Evolutionary conservation across 371 early-diverging fungal species (phyloP).

Genomic region (Mucor saturninus): DNA sequence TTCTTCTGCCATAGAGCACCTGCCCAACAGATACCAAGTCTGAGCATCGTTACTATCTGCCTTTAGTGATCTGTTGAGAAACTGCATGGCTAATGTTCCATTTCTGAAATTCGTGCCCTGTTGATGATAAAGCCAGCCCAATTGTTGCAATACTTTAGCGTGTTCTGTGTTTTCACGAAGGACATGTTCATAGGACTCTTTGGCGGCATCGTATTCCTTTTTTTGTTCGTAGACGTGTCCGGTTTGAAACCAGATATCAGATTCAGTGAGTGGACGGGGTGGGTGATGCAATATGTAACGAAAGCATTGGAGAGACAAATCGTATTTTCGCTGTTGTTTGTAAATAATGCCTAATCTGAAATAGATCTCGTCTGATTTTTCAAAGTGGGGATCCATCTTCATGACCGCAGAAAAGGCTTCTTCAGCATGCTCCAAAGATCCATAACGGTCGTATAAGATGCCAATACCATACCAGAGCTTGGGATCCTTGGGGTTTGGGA

Average conservation of each 20-base stretch:
- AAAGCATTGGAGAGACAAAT: conserved; percentile 86
- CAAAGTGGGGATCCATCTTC: conserved; percentile 83
- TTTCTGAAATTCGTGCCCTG: conserved; percentile 74
- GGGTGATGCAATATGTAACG: conserved; percentile 83
- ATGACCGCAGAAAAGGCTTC: conserved; percentile 91
- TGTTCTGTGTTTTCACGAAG: conserved; percentile 86
- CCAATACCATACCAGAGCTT: conserved; percentile 98
- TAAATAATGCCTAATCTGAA: conserved; percentile 95
- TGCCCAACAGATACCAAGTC: conserved; percentile 91
- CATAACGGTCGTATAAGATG: conserved; percentile 94
- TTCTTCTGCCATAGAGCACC: conserved; percentile 93
- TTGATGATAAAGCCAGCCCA: conserved; percentile 93
- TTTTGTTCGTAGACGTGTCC: conserved; percentile 92
- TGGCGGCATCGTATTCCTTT: conserved; percentile 82
- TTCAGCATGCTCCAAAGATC: conserved; percentile 92
- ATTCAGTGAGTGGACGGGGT: conserved; percentile 87
- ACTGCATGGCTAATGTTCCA: conserved; percentile 80
- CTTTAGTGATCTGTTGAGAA: conserved; percentile 79
- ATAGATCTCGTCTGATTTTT: conserved; percentile 94
- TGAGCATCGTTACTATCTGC: conserved; percentile 86
- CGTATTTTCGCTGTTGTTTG: conserved; percentile 89
- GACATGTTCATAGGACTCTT: conserved; percentile 90
- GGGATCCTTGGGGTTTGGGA: conserved; percentile 90
- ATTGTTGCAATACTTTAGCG: conserved; percentile 91
- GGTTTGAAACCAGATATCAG: conserved; percentile 96